Evolutionary conservation across 306 rosid genomes (phyloP), one percentile per base, ranked within the genome.

Genomic region (Inga laurina): DNA sequence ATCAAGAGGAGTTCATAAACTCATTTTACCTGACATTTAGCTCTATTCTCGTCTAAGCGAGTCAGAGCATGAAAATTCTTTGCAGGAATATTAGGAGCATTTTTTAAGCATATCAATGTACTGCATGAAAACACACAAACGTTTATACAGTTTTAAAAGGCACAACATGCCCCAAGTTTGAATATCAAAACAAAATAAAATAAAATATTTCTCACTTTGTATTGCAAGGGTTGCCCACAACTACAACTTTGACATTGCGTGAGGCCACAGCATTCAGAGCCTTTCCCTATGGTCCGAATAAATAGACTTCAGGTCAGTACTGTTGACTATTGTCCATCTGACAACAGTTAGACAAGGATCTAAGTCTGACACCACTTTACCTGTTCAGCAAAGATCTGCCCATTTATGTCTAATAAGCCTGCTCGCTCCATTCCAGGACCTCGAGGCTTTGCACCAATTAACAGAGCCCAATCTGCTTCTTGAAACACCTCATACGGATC

Each of bases 351-450:
- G 77, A 43, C 37, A 46, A 48, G 76, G 61, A 73, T 14, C n/a
- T 46, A 27, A 2, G 37, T 48, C 74, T 46, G 73, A 75, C n/a
- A 64, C 7, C 49, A 81, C 56, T 19, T 80, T 76, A 92, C 99
- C 97, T 96, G 99, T 81, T 82, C 91, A 0, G 97, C 97, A 74
- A 84, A 94, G 77, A 96, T 96, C 88, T 94, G 92, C 35, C 99
- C 99, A 49, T 96, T 96, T 84, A 91, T 89, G 86, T 96, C 99
- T 79, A 96, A 90, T 70, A 96, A 89, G 82, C 1, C 94, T 15
- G 99, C 98, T 46, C 99, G 92, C 88, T 96, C 99, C 94, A 96
- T 85, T 87, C 98, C 99, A 57, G 99, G 98, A 32, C 99, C 98
- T 87, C 99, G 92, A 87, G 99, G 99, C 87, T 94, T 96, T 84